phyloP scores from a whole-genome alignment of 2,329 filamentous ascomycete genomes.

The Zarea fungicola region DNA sequence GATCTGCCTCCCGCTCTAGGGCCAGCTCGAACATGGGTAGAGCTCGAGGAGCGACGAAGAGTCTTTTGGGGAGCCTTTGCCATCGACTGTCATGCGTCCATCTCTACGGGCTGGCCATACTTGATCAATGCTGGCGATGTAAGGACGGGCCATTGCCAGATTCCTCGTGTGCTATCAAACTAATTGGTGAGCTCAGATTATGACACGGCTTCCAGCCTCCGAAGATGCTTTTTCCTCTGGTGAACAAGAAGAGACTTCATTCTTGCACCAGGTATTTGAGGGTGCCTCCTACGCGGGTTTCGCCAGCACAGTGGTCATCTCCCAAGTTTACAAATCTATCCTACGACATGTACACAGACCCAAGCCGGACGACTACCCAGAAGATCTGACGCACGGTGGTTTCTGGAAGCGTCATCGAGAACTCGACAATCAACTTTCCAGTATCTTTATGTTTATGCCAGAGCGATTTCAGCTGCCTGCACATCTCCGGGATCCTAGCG shows the following conservation, averaged over 20 bases:
- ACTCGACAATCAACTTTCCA: constrained; percentile 75
- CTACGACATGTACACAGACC: constrained; percentile 73
- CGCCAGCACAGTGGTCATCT: constrained; percentile 66
- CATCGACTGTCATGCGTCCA: constrained; percentile 77
- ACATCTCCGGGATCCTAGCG: constrained; percentile 62
- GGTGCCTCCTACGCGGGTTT: constrained; percentile 64
- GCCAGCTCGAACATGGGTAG: constrained; percentile 73
- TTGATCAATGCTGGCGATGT: constrained; percentile 68
- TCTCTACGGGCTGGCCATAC: constrained; percentile 88
- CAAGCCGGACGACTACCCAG: constrained; percentile 62
- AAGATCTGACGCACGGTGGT: constrained; percentile 66
- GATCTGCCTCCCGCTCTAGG: constrained; percentile 70
- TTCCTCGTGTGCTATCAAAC: background rate
- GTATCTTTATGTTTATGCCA: constrained; percentile 73
- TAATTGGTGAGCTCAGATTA: constrained; percentile 42
- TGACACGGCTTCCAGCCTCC: constrained; percentile 72
- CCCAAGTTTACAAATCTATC: constrained; percentile 75
- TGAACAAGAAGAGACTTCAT: constrained; percentile 55
- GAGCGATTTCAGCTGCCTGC: constrained; percentile 66
- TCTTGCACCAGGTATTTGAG: constrained; percentile 59
- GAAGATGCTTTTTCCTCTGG: constrained; percentile 71
- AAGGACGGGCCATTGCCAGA: constrained; percentile 15
- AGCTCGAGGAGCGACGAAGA: constrained; percentile 68
- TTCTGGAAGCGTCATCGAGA: constrained; percentile 85
- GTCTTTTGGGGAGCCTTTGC: constrained; percentile 84